These are phyloP conservation scores for Serendipita vermifera DNA, from an alignment of 768 basidiomycete species.

Conservation along the genomic window DNA sequence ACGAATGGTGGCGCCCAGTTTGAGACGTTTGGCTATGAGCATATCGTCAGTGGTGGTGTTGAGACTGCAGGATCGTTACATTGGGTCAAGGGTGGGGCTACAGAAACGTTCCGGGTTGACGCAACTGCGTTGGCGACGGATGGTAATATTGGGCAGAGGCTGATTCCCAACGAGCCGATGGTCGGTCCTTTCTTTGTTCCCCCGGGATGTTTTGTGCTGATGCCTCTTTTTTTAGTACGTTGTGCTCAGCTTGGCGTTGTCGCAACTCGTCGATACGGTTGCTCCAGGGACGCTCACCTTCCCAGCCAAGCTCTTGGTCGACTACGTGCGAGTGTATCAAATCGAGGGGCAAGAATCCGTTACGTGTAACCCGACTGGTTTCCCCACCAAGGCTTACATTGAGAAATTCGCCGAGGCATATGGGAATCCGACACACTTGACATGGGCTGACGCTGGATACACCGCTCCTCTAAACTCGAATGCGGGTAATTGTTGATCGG, in stretches of 20 bases:
- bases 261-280: neutral
- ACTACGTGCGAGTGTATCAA: conserved; percentile 28
- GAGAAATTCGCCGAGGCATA: conserved; percentile 20
- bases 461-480: no score
- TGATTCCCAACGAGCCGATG: conserved; percentile 30
- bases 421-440: conserved; percentile 13
- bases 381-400: conserved; percentile 25
- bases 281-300: conserved; percentile 18
- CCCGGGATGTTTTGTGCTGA: neutral
- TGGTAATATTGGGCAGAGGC: conserved; percentile 21
- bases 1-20: conserved; percentile 25
- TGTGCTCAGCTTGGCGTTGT: neutral
- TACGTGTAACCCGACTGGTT: conserved; percentile 4
- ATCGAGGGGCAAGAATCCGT: conserved; percentile 12
- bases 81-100: neutral
- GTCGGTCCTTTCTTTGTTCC: conserved; percentile 15
- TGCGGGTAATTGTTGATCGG: no score
- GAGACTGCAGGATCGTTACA: neutral
- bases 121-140: conserved; percentile 7
- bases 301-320: conserved; percentile 27
- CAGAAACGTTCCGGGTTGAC: neutral
- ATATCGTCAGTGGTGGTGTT: neutral
- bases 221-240: conserved; percentile 13
- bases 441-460: neutral
- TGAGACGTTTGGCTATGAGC: conserved; percentile 1